Evolutionary conservation across 1,284 basidiomycete species (phyloP).

Genomic region (Schizophyllum amplum): DNA sequence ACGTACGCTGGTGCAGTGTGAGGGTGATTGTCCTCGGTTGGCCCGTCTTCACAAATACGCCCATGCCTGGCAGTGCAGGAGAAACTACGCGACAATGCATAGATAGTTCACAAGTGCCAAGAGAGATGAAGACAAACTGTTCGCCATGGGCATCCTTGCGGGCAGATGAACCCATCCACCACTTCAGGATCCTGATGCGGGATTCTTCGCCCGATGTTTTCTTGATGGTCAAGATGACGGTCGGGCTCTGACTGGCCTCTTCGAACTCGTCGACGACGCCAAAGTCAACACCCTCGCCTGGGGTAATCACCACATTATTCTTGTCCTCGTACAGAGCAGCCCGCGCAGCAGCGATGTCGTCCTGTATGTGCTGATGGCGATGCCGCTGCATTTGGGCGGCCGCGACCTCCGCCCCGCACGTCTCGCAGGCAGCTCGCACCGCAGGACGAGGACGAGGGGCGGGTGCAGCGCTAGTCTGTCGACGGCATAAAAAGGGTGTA

Average conservation of each 20-base stretch:
- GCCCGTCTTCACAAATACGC: constrained; percentile 8
- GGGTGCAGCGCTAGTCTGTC: too few species aligned
- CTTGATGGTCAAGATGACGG: constrained; percentile 18
- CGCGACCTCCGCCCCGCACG: constrained; percentile 18
- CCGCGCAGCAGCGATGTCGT: constrained; percentile 16
- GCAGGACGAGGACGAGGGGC: too few species aligned
- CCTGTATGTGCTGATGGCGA: constrained; percentile 17
- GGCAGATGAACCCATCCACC: constrained; percentile 16
- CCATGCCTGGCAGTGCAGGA: constrained; percentile 9
- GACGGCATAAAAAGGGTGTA: too few species aligned
- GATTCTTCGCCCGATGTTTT: constrained; percentile 13
- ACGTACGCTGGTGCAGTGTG: constrained; percentile 23
- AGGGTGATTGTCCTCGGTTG: constrained; percentile 12
- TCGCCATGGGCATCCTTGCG: constrained; percentile 1
- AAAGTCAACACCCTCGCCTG: constrained; percentile 25
- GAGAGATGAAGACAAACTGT: constrained; percentile 1
- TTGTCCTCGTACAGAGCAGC: constrained; percentile 26
- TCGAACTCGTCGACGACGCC: constrained; percentile 21
- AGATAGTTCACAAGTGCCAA: neutral
- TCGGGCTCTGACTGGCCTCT: constrained; percentile 10
- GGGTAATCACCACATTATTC: constrained; percentile 24
- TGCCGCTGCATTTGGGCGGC: constrained; percentile 17
- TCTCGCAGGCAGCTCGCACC: too few species aligned
- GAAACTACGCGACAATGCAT: constrained; percentile 6
- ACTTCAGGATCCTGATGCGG: constrained; percentile 19